These are phyloP conservation scores for Pseudohalonectria lignicola DNA, from an alignment of 2,329 filamentous ascomycete genomes.

Conservation along the genomic window DNA sequence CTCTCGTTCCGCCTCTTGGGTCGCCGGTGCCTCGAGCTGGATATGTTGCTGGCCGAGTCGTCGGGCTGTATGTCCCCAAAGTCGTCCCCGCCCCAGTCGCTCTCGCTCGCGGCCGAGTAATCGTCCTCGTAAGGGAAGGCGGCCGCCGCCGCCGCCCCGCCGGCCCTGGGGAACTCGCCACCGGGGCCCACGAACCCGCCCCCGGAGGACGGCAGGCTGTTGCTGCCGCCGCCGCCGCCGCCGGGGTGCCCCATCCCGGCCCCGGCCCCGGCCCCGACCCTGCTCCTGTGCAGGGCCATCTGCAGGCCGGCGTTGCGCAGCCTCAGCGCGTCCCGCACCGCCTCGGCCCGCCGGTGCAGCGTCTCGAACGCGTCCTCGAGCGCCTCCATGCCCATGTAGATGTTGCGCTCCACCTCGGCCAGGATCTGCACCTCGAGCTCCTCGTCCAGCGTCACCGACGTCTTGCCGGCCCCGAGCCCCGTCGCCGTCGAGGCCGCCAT, in stretches of 20 bases:
- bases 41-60: slow-evolving; percentile 73
- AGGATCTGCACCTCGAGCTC: slow-evolving; percentile 86
- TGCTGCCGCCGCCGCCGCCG: slow-evolving; percentile 27
- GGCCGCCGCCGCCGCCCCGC: too few relatives aligned
- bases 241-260: slow-evolving; percentile 1
- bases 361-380: slow-evolving; percentile 90
- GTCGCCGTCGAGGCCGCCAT: slow-evolving; percentile 32
- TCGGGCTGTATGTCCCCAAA: slow-evolving; percentile 57
- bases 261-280: slow-evolving; percentile 7
- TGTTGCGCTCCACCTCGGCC: slow-evolving; percentile 85
- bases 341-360: slow-evolving; percentile 76
- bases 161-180: neutral
- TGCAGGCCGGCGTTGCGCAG: slow-evolving; percentile 72
- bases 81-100: slow-evolving; percentile 47
- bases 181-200: neutral
- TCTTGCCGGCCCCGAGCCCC: slow-evolving; percentile 24
- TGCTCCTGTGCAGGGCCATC: slow-evolving; percentile 49
- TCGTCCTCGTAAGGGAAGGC: too few relatives aligned
- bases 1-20: slow-evolving; percentile 59
- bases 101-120: slow-evolving; percentile 29
- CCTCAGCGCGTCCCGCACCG: slow-evolving; percentile 66
- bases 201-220: neutral
- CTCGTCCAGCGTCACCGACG: slow-evolving; percentile 77
- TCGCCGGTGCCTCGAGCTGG: slow-evolving; percentile 54
- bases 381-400: slow-evolving; percentile 87